Base-by-base conservation (phyloP, 2,329 filamentous ascomycete genomes). In the Sclerotinia nivalis region DNA sequence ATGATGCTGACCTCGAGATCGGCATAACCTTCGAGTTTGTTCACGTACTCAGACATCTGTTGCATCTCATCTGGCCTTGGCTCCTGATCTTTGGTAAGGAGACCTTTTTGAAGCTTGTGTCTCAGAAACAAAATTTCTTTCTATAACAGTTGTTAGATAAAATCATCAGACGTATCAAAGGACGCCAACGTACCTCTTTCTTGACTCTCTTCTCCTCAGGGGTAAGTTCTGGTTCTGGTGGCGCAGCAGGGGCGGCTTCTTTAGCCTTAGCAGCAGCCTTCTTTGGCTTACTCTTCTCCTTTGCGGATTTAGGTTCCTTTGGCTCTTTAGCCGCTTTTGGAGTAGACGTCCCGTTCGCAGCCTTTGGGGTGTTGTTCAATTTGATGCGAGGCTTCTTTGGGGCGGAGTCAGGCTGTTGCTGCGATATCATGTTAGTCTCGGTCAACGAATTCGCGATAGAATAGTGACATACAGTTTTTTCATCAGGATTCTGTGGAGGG, bases 71-170 rank as follows among this genome's bases (percentile, higher is more conserved):
- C 89, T 75, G 93, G 92, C 80, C 94, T 91, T n/a, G 95, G 94
- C 62, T 90, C 87, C 75, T 92, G 88, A 74, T 97, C 93, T 71
- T 92, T 88, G 31, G 91, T 92, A 56, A 99, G 85, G 76, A 99
- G 93, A 0, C 94, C 94, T 80, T 97, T 96, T 79, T 99, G 96
- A 47, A 99, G 88, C 80, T 94, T 93, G 82, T 99, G 95, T 73
- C 96, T 91, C 52, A 97, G 87, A 80, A 96, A 98, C 45, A 97
- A 83, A n/a, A 99, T 93, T 75, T 92, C 89, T 74, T 88, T 90
- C 86, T 91, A 74, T 61, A 68, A 45, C 34, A 52, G 9, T 6
- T 66, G 73, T 86, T 76, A 85, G 81, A 58, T 18, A 31, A 15
- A 65, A 40, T 28, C 12, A 25, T 13, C 7, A 28, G 54, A 49